Percentiles rank a stretch among this genome's conserved stretches.
phyloP scores from a whole-genome alignment of 129 eudicot species.

The Chrysanthemum seticuspe region DNA sequence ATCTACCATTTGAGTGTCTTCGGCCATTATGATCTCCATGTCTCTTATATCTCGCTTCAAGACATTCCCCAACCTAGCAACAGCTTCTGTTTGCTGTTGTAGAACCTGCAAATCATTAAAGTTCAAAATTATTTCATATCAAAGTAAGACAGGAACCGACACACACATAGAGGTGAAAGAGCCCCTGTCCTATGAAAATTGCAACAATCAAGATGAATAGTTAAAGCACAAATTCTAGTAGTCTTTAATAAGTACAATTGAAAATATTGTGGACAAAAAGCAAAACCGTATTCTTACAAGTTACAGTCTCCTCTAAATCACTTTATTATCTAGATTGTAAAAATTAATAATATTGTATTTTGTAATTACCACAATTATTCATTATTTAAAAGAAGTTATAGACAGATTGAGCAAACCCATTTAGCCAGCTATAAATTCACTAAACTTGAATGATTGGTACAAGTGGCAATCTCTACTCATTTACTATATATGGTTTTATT shows the following conservation, averaged over 20 bases:
- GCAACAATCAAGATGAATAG: neutral
- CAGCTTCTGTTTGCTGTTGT: slow-evolving; percentile 93
- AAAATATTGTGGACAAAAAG: too few relatives aligned
- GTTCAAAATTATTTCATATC: neutral
- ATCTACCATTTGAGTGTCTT: slow-evolving; percentile 67
- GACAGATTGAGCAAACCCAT: neutral
- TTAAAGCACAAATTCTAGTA: neutral
- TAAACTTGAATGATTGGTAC: neutral
- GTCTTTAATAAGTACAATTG: too few relatives aligned
- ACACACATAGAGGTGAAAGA: neutral
- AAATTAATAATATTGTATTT: too few relatives aligned
- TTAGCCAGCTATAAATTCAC: neutral
- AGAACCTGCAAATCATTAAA: slow-evolving; percentile 59
- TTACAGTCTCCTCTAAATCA: too few relatives aligned
- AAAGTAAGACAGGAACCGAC: neutral
- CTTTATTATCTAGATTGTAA: too few relatives aligned
- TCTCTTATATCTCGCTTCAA: slow-evolving; percentile 85
- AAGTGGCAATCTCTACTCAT: neutral
- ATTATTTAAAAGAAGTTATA: neutral
- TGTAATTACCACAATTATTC: neutral
- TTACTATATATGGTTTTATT: neutral
- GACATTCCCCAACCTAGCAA: slow-evolving; percentile 78
- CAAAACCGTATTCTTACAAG: too few relatives aligned
- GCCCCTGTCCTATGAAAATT: neutral
- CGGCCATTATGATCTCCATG: slow-evolving; percentile 94